phyloP scores from a whole-genome alignment of 139 green algal genomes.

The Chlorella sorokiniana region DNA sequence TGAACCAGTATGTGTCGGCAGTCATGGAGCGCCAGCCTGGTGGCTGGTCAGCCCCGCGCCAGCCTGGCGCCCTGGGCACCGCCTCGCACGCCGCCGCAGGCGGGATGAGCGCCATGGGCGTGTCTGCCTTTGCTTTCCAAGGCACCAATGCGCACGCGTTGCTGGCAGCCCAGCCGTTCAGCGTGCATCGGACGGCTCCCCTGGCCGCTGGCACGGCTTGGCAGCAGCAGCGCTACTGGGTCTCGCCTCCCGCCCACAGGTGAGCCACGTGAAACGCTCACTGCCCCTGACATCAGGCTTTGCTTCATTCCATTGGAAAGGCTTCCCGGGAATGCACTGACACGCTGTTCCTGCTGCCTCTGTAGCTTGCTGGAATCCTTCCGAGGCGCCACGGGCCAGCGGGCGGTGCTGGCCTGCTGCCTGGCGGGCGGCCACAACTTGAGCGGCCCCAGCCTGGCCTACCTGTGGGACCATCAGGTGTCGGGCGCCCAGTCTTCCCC shows the following conservation, averaged over 20 bases:
- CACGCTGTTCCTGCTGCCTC: background rate
- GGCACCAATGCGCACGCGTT: slow-evolving; percentile 52
- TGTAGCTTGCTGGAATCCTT: slow-evolving; percentile 22
- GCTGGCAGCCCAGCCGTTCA: background rate
- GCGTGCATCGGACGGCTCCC: background rate
- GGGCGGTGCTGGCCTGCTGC: background rate
- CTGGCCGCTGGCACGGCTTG: background rate
- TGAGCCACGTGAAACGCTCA: background rate
- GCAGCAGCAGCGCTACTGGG: slow-evolving; percentile 39
- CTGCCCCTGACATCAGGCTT: background rate
- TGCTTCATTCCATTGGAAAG: too few relatives aligned
- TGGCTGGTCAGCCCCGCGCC: slow-evolving; percentile 15
- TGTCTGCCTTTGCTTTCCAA: slow-evolving; percentile 55
- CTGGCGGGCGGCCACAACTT: background rate
- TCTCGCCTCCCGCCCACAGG: slow-evolving; percentile 37
- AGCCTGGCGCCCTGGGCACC: slow-evolving; percentile 1
- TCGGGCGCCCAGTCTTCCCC: slow-evolving; percentile 37
- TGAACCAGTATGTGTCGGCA: slow-evolving; percentile 53
- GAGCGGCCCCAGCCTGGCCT: slow-evolving; percentile 16
- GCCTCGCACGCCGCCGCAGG: background rate
- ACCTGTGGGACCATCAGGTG: slow-evolving; percentile 51
- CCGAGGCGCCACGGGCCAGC: background rate
- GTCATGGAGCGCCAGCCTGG: slow-evolving; percentile 16
- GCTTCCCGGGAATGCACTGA: too few relatives aligned
- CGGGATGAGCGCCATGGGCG: background rate